These are phyloP conservation scores for Mortierella alpina DNA, from an alignment of 192 early-diverging fungal genomes.

Conservation along the genomic window DNA sequence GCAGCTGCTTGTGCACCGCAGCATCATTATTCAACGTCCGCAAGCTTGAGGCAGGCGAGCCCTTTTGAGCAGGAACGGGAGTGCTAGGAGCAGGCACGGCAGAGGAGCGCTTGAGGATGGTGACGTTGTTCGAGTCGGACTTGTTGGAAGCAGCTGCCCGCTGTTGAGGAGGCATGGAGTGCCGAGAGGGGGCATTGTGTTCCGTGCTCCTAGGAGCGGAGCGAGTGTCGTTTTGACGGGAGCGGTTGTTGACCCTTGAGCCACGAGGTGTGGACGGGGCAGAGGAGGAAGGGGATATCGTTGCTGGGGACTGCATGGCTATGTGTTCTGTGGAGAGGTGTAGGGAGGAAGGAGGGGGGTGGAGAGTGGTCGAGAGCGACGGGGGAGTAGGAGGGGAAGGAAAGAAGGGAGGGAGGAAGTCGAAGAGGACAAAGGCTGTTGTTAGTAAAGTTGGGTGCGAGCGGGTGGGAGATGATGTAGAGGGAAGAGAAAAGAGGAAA, in stretches of 20 bases:
- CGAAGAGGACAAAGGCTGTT: background rate
- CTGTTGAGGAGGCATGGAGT: slow-evolving; percentile 32
- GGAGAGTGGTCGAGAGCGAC: background rate
- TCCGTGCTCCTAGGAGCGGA: background rate
- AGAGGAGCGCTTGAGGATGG: slow-evolving; percentile 34
- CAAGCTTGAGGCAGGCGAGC: background rate
- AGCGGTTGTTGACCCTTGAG: background rate
- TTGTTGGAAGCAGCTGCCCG: slow-evolving; percentile 7
- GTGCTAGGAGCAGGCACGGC: background rate
- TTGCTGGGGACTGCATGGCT: slow-evolving; percentile 19
- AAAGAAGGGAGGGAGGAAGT: background rate
- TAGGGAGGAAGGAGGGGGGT: background rate
- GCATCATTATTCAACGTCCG: background rate
- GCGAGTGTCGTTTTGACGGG: slow-evolving; percentile 9
- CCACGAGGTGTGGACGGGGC: slow-evolving; percentile 25
- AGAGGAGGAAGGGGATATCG: slow-evolving; percentile 20
- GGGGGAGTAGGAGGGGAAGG: slow-evolving; percentile 1
- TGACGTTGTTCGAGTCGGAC: slow-evolving; percentile 6
- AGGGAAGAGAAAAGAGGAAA: background rate
- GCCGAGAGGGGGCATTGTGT: slow-evolving; percentile 8
- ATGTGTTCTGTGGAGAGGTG: background rate
- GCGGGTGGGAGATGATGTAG: background rate
- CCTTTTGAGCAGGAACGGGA: background rate
- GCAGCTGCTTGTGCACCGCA: background rate
- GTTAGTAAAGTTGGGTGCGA: background rate